Percentiles rank a stretch among this genome's conserved stretches.
Conservation (phyloP, 2,329 filamentous ascomycete genomes). For the Penicillium sp. region DNA sequence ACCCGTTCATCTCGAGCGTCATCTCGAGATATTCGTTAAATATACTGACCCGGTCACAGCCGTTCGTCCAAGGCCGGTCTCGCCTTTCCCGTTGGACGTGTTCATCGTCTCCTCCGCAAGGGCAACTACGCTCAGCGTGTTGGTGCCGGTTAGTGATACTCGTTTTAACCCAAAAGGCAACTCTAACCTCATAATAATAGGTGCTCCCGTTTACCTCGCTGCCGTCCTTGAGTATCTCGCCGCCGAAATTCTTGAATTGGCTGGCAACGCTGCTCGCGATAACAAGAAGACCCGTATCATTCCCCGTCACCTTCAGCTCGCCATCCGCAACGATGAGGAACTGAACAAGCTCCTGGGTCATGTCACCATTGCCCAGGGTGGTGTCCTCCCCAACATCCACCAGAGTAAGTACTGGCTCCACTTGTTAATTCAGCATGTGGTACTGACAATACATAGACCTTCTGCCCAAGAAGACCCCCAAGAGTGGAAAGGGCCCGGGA, state of each 20-base stretch:
- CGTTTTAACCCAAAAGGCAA: too few species aligned
- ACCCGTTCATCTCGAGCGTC: too few species aligned
- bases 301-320: constrained; percentile 94
- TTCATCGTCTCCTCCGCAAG: constrained; percentile 96
- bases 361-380: constrained; percentile 93
- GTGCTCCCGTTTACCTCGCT: constrained; percentile 91
- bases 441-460: constrained; percentile 58
- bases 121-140: constrained; percentile 99
- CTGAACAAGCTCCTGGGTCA: constrained; percentile 96
- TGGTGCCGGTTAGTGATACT: too few species aligned
- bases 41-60: constrained; percentile 49
- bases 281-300: constrained; percentile 99
- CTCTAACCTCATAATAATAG: too few species aligned
- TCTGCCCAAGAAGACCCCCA: constrained; percentile 96
- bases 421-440: constrained; percentile 6
- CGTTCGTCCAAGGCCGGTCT: constrained; percentile 99
- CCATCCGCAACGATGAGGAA: constrained; percentile 99
- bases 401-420: constrained; percentile 61
- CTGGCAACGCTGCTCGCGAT: constrained; percentile 95
- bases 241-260: constrained; percentile 96
- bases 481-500: constrained; percentile 85
- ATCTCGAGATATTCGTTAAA: too few species aligned
- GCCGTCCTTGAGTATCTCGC: too few species aligned
- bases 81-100: constrained; percentile 97
- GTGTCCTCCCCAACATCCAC: constrained; percentile 95